Evolutionary conservation across 306 rosid species (phyloP), one percentile per base, ranked within the genome.

Genomic region (Cicer cuneatum): DNA sequence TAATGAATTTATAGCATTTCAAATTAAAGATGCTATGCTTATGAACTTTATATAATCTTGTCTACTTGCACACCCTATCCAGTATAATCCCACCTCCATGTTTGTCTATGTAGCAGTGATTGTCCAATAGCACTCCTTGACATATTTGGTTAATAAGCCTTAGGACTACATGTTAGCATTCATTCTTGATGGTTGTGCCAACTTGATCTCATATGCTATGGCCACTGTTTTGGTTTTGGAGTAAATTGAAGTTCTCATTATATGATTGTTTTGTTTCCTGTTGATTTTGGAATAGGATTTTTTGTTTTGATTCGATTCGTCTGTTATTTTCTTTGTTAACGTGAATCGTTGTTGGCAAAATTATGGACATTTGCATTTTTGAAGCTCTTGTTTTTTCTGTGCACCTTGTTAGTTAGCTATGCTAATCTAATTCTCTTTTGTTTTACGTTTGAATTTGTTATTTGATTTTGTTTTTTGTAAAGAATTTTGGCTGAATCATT

Each of bases 221-320:
- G 69, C 71, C 16, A 7, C 71, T 65, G 16, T 42, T 11, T 40
- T 40, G n/a, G 6, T 41, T 64, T 40, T 64, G 10, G 69, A 16
- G 69, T 41, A 18, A 40, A 16, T 10, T 41, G 70, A 42, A 42
- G 16, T 10, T 14, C 38, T 65, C 11, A 12, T 16, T 14, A 9
- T 16, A 14, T 39, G 65, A 9, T 59, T 59, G 9, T 14, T 62
- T 39, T 40, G 47, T 41, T 64, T 64, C 41, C 35, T 14, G 1
- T 40, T 41, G 10, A 37, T 66, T 18, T 42, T 47, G 8, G 54
- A 21, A 56, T 4, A 10, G 7, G 35, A 29, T 54, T 18, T 58
- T 42, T 35, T 1, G 10, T 62, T 48, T 47, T 14, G 7, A 7
- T 40, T 11, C 0, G 29, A 37, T 29, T 52, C 5, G 10, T 1